A percentile compares a stretch with the other conserved stretches of the same genome.
These are phyloP conservation scores for Diaporthe australafricana DNA, from an alignment of 2,329 filamentous ascomycete species.

Conservation along the genomic window DNA sequence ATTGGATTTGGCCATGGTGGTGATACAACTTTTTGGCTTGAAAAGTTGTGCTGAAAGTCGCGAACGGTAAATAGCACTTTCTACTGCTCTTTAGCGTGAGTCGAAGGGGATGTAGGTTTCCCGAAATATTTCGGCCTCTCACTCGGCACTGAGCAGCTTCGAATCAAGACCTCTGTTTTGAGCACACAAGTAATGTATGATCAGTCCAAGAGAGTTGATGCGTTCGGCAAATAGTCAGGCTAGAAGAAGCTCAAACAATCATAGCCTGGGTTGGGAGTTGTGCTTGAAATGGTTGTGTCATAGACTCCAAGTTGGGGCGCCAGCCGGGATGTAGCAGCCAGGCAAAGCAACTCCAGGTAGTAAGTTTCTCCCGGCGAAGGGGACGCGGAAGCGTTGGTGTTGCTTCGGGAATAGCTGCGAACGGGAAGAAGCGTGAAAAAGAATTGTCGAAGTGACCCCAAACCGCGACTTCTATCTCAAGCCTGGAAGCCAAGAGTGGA, in stretches of 20 bases:
- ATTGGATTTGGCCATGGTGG: slow-evolving; percentile 50
- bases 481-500: background rate
- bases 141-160: background rate
- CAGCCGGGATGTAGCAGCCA: slow-evolving; percentile 30
- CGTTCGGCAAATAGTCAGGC: background rate
- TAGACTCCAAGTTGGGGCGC: slow-evolving; percentile 28
- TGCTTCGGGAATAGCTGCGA: background rate
- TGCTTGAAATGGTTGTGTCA: slow-evolving; percentile 33
- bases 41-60: background rate
- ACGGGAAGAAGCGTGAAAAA: background rate
- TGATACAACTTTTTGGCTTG: background rate
- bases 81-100: slow-evolving; percentile 1
- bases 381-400: background rate
- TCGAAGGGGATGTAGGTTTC: background rate
- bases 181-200: too few species aligned
- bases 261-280: background rate
- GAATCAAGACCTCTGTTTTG: background rate
- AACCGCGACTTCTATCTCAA: background rate
- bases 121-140: slow-evolving; percentile 21
- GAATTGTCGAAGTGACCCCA: background rate
- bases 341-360: background rate
- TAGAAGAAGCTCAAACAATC: background rate
- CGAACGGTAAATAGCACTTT: background rate
- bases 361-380: background rate
- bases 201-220: too few species aligned